phyloP scores from a whole-genome alignment of 2,329 filamentous ascomycete genomes.

The Beauveria scarabaeidicola region DNA sequence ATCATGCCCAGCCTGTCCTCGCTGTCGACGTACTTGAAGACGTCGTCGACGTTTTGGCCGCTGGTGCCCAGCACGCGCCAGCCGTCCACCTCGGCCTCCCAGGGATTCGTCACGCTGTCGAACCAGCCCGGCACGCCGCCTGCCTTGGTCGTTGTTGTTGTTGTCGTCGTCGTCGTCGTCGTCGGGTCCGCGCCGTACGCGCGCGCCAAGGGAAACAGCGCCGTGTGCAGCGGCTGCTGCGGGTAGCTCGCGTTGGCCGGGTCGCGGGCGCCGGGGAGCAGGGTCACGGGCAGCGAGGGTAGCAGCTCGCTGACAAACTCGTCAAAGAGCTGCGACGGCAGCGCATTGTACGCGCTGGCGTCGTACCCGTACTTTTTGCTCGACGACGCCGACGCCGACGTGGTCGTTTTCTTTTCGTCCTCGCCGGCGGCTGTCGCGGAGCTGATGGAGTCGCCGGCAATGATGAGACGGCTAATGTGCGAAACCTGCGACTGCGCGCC shows the following conservation, averaged over 20 bases:
- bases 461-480: conserved; percentile 74
- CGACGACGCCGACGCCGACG: conserved; percentile 18
- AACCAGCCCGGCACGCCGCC: conserved; percentile 61
- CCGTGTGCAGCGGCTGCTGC: conserved; percentile 86
- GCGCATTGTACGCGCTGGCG: conserved; percentile 74
- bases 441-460: conserved; percentile 87
- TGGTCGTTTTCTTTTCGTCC: conserved; percentile 32
- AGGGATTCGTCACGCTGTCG: conserved; percentile 85
- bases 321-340: conserved; percentile 78
- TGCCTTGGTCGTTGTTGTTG: conserved; percentile 16
- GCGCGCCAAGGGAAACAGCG: conserved; percentile 75
- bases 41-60: conserved; percentile 88
- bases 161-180: conserved; percentile 18
- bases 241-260: conserved; percentile 85
- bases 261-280: conserved; percentile 77
- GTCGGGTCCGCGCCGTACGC: conserved; percentile 47
- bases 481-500: conserved; percentile 50
- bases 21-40: conserved; percentile 80
- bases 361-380: conserved; percentile 93
- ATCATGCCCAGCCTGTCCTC: conserved; percentile 78
- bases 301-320: conserved; percentile 72
- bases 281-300: conserved; percentile 77
- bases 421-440: conserved; percentile 34
- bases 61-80: conserved; percentile 80
- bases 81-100: conserved; percentile 83